Evolutionary conservation across 495 filamentous ascomycete species (phyloP).

Genomic region (Penicillium cinerascens): DNA sequence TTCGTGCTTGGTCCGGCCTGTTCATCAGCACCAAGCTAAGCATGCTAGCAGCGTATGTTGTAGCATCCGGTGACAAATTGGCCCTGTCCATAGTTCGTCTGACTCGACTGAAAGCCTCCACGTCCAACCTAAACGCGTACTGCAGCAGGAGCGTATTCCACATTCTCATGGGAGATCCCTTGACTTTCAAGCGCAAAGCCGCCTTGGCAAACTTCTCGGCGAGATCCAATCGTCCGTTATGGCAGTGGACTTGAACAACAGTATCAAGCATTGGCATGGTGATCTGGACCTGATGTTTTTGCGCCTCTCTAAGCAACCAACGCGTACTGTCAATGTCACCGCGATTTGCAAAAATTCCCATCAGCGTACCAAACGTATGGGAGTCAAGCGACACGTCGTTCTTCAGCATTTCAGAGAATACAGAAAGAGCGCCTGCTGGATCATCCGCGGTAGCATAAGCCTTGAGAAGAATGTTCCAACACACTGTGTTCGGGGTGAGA

Average conservation of each 20-base stretch:
- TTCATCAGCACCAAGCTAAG: conserved; percentile 58
- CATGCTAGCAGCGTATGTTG: conserved; percentile 74
- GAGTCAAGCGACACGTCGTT: conserved; percentile 45
- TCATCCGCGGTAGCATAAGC: conserved; percentile 65
- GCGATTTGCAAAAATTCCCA: conserved; percentile 64
- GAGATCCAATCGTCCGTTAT: conserved; percentile 52
- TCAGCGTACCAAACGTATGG: conserved; percentile 66
- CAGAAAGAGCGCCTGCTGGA: conserved; percentile 55
- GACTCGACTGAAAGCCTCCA: conserved; percentile 56
- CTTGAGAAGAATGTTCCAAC: conserved; percentile 77
- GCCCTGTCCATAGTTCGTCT: conserved; percentile 59
- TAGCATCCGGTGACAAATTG: conserved; percentile 56
- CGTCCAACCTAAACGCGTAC: conserved; percentile 62
- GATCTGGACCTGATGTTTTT: conserved; percentile 36
- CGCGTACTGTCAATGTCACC: conserved; percentile 71
- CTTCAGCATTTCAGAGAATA: conserved; percentile 55
- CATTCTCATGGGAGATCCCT: conserved; percentile 54
- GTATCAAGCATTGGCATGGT: conserved; percentile 56
- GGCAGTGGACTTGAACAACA: conserved; percentile 66
- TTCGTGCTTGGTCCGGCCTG: conserved; percentile 61
- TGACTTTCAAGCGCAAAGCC: conserved; percentile 33
- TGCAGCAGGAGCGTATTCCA: conserved; percentile 76
- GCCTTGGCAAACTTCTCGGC: conserved; percentile 61
- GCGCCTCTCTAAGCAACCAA: conserved; percentile 57
- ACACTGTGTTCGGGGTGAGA: conserved; percentile 48